A percentile compares a stretch with the other conserved stretches of the same genome.
These are phyloP conservation scores for Thielaviopsis cerberus DNA, from an alignment of 2,329 filamentous ascomycete species.

Conservation along the genomic window DNA sequence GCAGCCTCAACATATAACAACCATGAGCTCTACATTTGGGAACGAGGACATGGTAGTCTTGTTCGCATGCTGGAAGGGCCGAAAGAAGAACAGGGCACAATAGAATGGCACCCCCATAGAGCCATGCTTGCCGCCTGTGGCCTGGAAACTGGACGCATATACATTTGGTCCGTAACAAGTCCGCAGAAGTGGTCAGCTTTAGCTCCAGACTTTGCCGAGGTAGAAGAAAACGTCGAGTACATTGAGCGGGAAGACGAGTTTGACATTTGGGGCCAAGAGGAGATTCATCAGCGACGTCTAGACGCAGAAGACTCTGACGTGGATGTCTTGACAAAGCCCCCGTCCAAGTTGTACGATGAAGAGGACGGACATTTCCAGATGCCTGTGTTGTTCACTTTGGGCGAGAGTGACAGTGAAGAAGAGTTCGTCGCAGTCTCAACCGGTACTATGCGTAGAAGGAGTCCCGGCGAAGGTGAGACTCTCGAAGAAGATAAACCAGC, in stretches of 20 bases:
- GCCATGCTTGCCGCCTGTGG: conserved; percentile 82
- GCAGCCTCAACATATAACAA: conserved; percentile 96
- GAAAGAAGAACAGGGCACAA: conserved; percentile 86
- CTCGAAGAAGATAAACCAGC: conserved; percentile 29
- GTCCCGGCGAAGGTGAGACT: conserved; percentile 51
- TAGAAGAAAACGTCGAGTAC: conserved; percentile 97
- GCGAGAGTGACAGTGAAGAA: conserved; percentile 88
- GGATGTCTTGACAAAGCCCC: conserved; percentile 67
- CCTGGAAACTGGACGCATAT: conserved; percentile 79
- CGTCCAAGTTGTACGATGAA: conserved; percentile 41
- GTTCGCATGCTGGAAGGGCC: conserved; percentile 94
- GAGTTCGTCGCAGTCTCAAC: conserved; percentile 52
- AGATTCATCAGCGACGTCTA: conserved; percentile 75
- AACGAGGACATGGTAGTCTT: conserved; percentile 77
- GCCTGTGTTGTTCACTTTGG: conserved; percentile 82
- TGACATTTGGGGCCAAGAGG: conserved; percentile 87
- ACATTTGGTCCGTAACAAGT: conserved; percentile 88
- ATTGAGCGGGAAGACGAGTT: conserved; percentile 93
- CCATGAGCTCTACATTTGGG: conserved; percentile 96
- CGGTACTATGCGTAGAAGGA: conserved; percentile 76
- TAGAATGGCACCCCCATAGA: conserved; percentile 88
- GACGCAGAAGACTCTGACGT: conserved; percentile 88
- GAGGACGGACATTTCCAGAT: conserved; percentile 56
- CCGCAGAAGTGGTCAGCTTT: conserved; percentile 95
- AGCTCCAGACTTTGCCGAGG: conserved; percentile 89